Percentiles rank a stretch among this genome's conserved stretches.
Conservation (phyloP, 495 filamentous ascomycete genomes). For the Aspergillus saccharolyticus region DNA sequence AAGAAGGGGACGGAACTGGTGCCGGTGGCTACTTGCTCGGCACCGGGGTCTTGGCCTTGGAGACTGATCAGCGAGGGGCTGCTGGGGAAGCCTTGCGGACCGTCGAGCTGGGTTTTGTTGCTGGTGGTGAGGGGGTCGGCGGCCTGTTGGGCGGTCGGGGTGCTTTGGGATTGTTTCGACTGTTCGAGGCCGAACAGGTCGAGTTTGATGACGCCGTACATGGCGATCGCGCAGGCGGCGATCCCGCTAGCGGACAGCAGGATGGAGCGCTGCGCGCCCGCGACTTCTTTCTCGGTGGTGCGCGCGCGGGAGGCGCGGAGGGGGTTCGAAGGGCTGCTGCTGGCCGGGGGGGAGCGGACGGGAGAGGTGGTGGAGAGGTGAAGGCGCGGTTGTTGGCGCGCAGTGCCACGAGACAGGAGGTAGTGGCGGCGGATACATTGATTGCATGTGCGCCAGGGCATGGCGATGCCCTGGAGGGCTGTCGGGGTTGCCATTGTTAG, state of each 20-base stretch:
- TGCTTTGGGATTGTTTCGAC: not conserved
- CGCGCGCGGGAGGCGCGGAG: constrained; percentile 22
- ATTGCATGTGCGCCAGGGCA: constrained; percentile 29
- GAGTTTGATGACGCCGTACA: constrained; percentile 38
- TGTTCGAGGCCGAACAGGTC: constrained; percentile 34
- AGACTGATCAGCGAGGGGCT: constrained; percentile 37
- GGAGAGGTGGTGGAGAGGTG: constrained; percentile 25
- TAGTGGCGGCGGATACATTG: constrained; percentile 30
- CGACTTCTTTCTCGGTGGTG: constrained; percentile 19
- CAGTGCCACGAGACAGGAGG: constrained; percentile 9
- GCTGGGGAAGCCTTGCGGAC: constrained; percentile 33
- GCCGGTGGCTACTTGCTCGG: constrained; percentile 71
- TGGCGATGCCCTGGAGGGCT: constrained; percentile 17
- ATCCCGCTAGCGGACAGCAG: constrained; percentile 35
- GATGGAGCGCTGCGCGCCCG: constrained; percentile 30
- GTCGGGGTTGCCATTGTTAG: constrained; percentile 23
- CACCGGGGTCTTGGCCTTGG: constrained; percentile 47
- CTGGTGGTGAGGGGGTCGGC: not conserved
- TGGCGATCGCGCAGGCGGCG: constrained; percentile 27
- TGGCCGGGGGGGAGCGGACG: constrained; percentile 20
- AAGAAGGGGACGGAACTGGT: constrained; percentile 78
- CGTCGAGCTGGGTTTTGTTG: constrained; percentile 34
- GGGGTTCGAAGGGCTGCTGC: constrained; percentile 23
- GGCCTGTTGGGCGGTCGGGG: not conserved
- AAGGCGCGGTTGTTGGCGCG: constrained; percentile 9